Percentiles rank a stretch among this genome's conserved stretches.
Evolutionary conservation across 768 basidiomycete species (phyloP).

Genomic region (Cyathus striatus): DNA sequence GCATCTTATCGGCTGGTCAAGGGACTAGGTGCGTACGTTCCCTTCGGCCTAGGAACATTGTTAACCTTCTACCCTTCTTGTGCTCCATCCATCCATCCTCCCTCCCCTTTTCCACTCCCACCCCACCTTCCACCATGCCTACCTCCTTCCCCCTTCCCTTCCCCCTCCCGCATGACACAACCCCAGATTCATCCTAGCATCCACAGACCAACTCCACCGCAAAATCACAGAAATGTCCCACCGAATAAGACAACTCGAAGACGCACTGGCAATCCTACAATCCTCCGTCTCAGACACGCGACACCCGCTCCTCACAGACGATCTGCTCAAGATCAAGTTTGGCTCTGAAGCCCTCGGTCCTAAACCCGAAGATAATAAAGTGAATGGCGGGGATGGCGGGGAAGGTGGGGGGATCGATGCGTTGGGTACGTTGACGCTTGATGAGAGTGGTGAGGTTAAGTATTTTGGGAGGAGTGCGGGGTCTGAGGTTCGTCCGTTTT

Average conservation of each 20-base stretch:
- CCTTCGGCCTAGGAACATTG: neutral
- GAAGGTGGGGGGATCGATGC: slow-evolving; percentile 42
- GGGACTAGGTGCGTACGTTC: slow-evolving; percentile 33
- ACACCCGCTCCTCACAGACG: slow-evolving; percentile 55
- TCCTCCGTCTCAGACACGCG: slow-evolving; percentile 48
- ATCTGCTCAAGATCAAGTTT: slow-evolving; percentile 51
- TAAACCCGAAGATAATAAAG: slow-evolving; percentile 10
- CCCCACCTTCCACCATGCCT: too few relatives aligned
- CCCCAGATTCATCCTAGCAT: slow-evolving; percentile 57
- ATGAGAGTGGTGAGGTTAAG: slow-evolving; percentile 53
- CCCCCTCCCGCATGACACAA: too few relatives aligned
- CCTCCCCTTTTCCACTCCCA: too few relatives aligned
- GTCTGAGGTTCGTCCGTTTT: slow-evolving; percentile 38
- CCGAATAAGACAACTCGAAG: slow-evolving; percentile 65
- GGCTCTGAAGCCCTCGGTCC: slow-evolving; percentile 43
- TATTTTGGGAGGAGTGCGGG: slow-evolving; percentile 65
- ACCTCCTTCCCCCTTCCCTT: too few relatives aligned
- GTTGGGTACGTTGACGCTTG: slow-evolving; percentile 59
- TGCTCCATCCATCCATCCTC: too few relatives aligned
- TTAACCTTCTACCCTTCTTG: too few relatives aligned
- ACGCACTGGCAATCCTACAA: slow-evolving; percentile 60
- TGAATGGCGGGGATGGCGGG: slow-evolving; percentile 26
- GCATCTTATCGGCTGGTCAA: slow-evolving; percentile 46
- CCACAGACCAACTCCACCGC: slow-evolving; percentile 59
- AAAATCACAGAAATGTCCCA: slow-evolving; percentile 66